Conservation (phyloP, 1,284 basidiomycete species). For the Moesziomyces antarcticus region DNA sequence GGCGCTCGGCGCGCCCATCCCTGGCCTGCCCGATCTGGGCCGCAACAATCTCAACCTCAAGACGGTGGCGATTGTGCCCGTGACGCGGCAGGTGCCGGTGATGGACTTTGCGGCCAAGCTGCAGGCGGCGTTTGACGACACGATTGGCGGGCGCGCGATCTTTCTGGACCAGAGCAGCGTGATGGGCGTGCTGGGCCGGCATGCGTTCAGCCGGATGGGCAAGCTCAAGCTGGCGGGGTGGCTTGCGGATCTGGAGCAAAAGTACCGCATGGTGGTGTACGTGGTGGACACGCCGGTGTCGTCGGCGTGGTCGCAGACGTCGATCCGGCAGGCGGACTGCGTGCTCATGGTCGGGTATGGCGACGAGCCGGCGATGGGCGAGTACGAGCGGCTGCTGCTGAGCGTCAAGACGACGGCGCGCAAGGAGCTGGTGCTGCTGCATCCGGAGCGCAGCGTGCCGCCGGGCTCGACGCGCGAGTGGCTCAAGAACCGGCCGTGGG, state of each 20-base stretch:
- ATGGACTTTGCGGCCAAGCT: conserved; percentile 63
- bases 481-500: conserved; percentile 96
- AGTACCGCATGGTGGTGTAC: conserved; percentile 64
- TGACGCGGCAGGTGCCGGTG: conserved; percentile 70
- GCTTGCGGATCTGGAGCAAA: conserved; percentile 66
- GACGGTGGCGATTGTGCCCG: conserved; percentile 82
- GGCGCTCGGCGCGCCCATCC: conserved; percentile 50
- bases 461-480: conserved; percentile 95
- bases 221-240: conserved; percentile 67
- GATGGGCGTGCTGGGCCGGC: conserved; percentile 64
- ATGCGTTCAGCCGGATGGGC: conserved; percentile 67
- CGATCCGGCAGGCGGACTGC: conserved; percentile 81
- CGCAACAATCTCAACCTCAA: conserved; percentile 91
- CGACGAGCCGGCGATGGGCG: conserved; percentile 85
- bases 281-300: conserved; percentile 66
- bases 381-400: conserved; percentile 87
- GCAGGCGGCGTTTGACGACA: conserved; percentile 61
- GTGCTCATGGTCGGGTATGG: conserved; percentile 88
- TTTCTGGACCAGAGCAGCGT: conserved; percentile 65
- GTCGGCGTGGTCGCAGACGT: conserved; percentile 65
- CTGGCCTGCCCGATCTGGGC: conserved; percentile 69
- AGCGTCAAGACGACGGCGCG: conserved; percentile 96
- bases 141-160: conserved; percentile 58
- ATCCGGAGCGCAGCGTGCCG: conserved; percentile 87
- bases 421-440: conserved; percentile 93